Base-by-base conservation (phyloP, 1,284 basidiomycete species). In the Leccinum fallax region DNA sequence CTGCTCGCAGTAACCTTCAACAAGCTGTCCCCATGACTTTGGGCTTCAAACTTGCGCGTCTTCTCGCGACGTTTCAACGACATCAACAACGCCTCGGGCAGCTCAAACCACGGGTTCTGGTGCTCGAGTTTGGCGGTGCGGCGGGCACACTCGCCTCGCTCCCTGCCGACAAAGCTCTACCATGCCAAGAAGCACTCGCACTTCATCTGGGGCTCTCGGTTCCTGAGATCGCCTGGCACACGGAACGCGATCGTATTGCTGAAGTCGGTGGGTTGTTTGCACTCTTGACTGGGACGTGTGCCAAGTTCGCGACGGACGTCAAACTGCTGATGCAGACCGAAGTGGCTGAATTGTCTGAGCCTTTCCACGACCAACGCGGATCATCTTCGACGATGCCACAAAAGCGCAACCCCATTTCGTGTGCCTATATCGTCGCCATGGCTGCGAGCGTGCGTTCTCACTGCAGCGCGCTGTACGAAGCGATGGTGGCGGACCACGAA, bases 341-440 rank as follows among this genome's bases (percentile, higher is more conserved):
- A 63, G 75, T 81, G 3, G 78, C 64, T 4, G 79, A 81, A 57
- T 69, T 80, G 16, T 78, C 76, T 2, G 78, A 81, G 59, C 78
- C 80, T 1, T 81, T 75, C 54, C 71, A 77, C 43, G 65, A 74
- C 15, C 72, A 80, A 55, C 78, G 78, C 21, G 78, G 79, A 1
- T 79, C 78, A 4, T 81, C 78, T 57, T 79, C 77, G 61, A 81
- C 79, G 26, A 81, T 81, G 80, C 79, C 78, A 24, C 80, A 81
- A 59, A 82, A 81, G 59, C 73, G 80, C 26, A 81, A 81, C 56
- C 79, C 78, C 0, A 78, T 80, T 46, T 77, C 74, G 4, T 75
- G 78, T 54, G 79, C 73, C 0, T 82, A 81, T 62, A 77, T 81
- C 60, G 77, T 76, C 1, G 76, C 78, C 6, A 78, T 81, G 72